Conservation (phyloP, 2,329 filamentous ascomycete genomes). For the Penicillium sp. region DNA sequence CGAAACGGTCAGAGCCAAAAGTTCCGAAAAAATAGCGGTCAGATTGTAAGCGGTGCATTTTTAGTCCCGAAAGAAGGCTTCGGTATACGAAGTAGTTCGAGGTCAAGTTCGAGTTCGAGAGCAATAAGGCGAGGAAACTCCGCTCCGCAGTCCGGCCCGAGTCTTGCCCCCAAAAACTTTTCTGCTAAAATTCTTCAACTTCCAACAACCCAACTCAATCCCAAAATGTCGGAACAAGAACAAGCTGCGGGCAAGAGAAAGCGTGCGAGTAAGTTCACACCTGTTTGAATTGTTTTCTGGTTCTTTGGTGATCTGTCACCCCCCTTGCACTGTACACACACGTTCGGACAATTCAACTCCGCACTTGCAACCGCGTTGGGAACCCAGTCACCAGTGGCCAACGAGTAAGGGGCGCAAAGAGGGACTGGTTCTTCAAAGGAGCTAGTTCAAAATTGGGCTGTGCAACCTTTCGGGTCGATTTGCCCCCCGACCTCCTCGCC, state of each 20-base stretch:
- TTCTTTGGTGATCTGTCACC: slow-evolving; percentile 7
- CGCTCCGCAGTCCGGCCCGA: neutral
- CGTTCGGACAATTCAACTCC: neutral
- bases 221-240: slow-evolving; percentile 33
- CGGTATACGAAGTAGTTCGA: too few relatives aligned
- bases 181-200: slow-evolving; percentile 23
- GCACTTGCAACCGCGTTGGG: neutral
- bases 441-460: neutral
- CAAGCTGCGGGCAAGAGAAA: slow-evolving; percentile 41
- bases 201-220: slow-evolving; percentile 10
- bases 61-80: neutral
- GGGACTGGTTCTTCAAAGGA: neutral
- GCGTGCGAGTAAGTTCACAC: slow-evolving; percentile 39
- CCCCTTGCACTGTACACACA: neutral
- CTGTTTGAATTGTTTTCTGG: neutral
- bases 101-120: too few relatives aligned
- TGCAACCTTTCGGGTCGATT: neutral
- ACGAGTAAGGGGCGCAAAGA: neutral
- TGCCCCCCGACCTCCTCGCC: neutral
- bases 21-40: neutral
- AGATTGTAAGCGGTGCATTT: neutral
- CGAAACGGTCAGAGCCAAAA: neutral
- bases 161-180: slow-evolving; percentile 7
- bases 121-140: neutral
- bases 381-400: neutral